phyloP scores from a whole-genome alignment of 441 rosid species.

The Brassica hybrid region DNA sequence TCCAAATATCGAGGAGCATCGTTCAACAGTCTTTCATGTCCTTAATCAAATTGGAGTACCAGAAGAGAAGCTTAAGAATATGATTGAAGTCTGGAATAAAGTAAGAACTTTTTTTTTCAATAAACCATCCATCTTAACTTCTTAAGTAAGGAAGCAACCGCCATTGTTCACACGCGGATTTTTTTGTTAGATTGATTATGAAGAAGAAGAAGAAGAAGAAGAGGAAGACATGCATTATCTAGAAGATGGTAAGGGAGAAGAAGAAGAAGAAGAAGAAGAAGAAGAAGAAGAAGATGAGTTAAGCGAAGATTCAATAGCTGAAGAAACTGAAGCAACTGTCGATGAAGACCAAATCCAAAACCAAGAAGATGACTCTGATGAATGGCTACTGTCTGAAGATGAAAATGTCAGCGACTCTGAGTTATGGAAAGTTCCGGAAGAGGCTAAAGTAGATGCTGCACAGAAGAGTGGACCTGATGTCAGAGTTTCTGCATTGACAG shows the following conservation, averaged over 20 bases:
- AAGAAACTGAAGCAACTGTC: conserved; percentile 43
- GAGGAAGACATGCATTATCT: conserved; percentile 42
- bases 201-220: conserved; percentile 52
- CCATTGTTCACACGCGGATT: background rate
- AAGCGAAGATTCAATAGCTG: conserved; percentile 35
- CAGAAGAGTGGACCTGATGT: conserved; percentile 56
- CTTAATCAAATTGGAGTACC: conserved; percentile 92
- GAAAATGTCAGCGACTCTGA: conserved; percentile 41
- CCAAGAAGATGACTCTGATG: conserved; percentile 48
- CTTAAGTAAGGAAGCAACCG: conserved; percentile 13
- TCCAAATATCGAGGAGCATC: conserved; percentile 87
- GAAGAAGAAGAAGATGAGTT: conserved; percentile 43
- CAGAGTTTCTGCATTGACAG: conserved; percentile 70
- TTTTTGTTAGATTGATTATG: conserved; percentile 69
- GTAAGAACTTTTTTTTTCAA: conserved; percentile 38
- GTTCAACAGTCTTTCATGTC: conserved; percentile 82
- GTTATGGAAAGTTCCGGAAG: conserved; percentile 44
- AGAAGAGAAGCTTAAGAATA: conserved; percentile 74
- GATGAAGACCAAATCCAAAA: conserved; percentile 25
- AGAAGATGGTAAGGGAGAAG: conserved; percentile 36
- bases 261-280: conserved; percentile 12
- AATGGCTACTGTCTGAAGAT: conserved; percentile 56
- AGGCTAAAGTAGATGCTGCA: conserved; percentile 29
- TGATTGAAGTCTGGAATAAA: conserved; percentile 98
- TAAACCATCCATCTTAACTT: conserved; percentile 15